These are phyloP conservation scores for Brettanomyces nanus DNA, from an alignment of 805 yeast genomes.

Conservation along the genomic window DNA sequence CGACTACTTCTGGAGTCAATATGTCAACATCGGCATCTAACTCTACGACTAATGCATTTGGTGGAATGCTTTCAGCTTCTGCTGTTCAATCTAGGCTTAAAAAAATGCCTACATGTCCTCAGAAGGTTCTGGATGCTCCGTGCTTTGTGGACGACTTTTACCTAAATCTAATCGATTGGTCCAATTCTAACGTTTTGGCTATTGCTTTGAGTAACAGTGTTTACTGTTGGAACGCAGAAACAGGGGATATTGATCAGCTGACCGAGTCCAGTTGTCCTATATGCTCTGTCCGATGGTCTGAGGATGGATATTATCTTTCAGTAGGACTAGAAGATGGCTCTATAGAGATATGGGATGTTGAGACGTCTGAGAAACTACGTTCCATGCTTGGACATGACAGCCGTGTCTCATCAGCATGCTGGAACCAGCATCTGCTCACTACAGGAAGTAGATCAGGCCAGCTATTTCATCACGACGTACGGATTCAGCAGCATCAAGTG, in stretches of 20 bases:
- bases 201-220: conserved; percentile 80
- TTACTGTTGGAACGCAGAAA: conserved; percentile 86
- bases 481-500: conserved; percentile 71
- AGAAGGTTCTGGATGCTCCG: conserved; percentile 92
- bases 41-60: conserved; percentile 15
- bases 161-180: conserved; percentile 82
- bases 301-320: conserved; percentile 79
- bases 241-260: conserved; percentile 67
- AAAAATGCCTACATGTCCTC: conserved; percentile 80
- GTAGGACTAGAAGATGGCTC: conserved; percentile 79
- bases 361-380: conserved; percentile 61
- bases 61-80: conserved; percentile 32
- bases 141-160: conserved; percentile 91
- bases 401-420: conserved; percentile 74
- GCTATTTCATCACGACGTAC: conserved; percentile 82
- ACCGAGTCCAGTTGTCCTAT: conserved; percentile 46
- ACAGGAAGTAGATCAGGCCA: conserved; percentile 86
- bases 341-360: conserved; percentile 91
- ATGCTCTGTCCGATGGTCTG: conserved; percentile 81
- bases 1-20: conserved; percentile 7
- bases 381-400: conserved; percentile 70
- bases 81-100: conserved; percentile 63
- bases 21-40: conserved; percentile 10
- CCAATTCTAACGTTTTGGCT: conserved; percentile 70
- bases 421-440: conserved; percentile 76